Base-by-base conservation (phyloP, 495 filamentous ascomycete species). In the Aspergillus asperescens region DNA sequence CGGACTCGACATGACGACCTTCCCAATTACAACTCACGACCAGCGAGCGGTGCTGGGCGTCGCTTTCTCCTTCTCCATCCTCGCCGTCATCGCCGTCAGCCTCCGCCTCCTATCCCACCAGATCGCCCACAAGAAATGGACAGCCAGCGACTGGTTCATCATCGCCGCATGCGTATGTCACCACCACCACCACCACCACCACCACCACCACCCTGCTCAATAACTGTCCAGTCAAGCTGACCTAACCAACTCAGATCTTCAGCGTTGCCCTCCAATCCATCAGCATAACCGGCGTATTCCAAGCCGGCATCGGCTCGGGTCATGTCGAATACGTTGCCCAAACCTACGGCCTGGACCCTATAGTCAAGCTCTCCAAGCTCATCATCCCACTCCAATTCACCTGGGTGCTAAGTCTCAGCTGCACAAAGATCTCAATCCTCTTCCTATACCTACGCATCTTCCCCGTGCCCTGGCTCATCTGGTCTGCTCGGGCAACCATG, bases 361-460 rank as follows among this genome's bases (percentile, higher is more conserved):
- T 61, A n/a, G 55, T 44, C 8, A 58, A 49, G 27, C 44, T 61
- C 18, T 28, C 48, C 9, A 8, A 58, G 16, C 16, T 61, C 25
- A 54, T 57, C 35, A 50, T 61, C 24, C 59, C 59, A 2, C 41
- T 59, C n/a, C 52, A 59, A 27, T 50, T 53, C n/a, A 29, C 56
- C 9, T 58, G 59, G 56, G 56, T 58, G 4, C 39, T 62, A 13
- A 59, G 59, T 28, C 52, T 62, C 18, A 58, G 48, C 37, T 62
- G 59, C 32, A 56, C 65, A 16, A 71, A 71, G 41, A 55, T 66
- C 44, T 67, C 64, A 5, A 71, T 71, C 23, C 50, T 71, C 20
- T 48, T 67, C 0, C 54, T 65, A 6, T 73, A 73, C 56, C 52
- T 65, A 9, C 55, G 62, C 37, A 57, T 73, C 37, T 73, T 73